Evolutionary conservation across 1,284 basidiomycete species (phyloP), one percentile per base, ranked within the genome.

Genomic region (Ceratobasidium sp.): DNA sequence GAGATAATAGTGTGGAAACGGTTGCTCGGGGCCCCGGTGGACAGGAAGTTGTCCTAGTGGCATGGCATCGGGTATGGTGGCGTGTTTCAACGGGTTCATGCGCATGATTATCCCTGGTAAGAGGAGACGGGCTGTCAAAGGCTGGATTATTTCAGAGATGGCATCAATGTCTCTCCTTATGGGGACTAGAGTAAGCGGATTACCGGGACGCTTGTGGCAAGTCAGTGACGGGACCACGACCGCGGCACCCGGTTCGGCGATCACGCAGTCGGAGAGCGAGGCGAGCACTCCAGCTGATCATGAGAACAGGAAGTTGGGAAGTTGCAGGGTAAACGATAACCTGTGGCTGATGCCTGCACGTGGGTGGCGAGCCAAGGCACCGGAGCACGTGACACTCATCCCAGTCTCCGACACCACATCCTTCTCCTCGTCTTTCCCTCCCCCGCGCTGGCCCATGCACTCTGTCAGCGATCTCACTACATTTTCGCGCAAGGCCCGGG

Each of bases 381-480:
- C 43, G 29, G 25, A 29, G 54, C 52, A 62, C 71, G 61, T 74
- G 59, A 54, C 61, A 32, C 49, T 64, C 71, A 56, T 65, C 29
- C 37, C 49, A 49, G 57, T 54, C 71, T 17, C 71, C 61, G 46
- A 32, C 37, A 62, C 49, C 71, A 37, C 71, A 46, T 65, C 65
- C 65, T n/a, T 51, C 46, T 52, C 65, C 29, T 22, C 32, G n/a
- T 32, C 34, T n/a, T 32, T 52, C 32, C 59, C 57, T 29, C 51
- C 40, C 37, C 46, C 43, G 25, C 25, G 25, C 43, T 29, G 43
- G 9, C 61, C 22, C 49, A 90, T 94, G 85, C 92, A 94, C 82
- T 93, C 93, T 67, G 93, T 95, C 80, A 93, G 92, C 80, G 93
- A 96, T 85, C 88, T 97, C 80, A 95, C 95, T 7, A 95, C 95